Conservation (phyloP, 129 eudicot genomes). For the Daucus carota region DH1_v3.0 NC_030384.2:49635001-49635500, state of each 20-base stretch:
- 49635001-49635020: neutral
- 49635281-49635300: neutral
- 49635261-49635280: no score
- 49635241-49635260: neutral
- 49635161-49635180: no score
- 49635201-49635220: neutral
- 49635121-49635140: neutral
- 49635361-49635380: neutral
- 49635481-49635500: slow-evolving; percentile 2
- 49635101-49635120: neutral
- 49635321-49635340: neutral
- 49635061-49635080: neutral
- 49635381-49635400: no score
- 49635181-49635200: neutral
- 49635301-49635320: neutral
- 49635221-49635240: neutral
- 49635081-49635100: neutral
- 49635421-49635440: neutral
- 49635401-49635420: neutral
- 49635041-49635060: neutral
- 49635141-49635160: neutral
- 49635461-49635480: neutral
- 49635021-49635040: neutral
- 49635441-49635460: neutral
- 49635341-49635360: neutral